Evolutionary conservation across 1,284 basidiomycete genomes (phyloP).

Genomic region (Trametes pubescens): DNA sequence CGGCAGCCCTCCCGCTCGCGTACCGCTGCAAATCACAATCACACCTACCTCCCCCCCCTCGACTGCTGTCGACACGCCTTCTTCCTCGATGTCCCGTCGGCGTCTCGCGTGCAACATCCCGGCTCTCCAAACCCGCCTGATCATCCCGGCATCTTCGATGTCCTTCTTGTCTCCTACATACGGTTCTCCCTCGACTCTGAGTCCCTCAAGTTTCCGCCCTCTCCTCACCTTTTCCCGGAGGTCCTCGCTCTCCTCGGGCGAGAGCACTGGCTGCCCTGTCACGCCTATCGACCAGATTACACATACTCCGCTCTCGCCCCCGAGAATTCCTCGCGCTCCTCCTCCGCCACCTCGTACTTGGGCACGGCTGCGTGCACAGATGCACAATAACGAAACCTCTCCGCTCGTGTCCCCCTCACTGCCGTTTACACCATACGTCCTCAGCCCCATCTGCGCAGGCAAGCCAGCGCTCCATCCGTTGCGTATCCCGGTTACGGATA

Average conservation of each 20-base stretch:
- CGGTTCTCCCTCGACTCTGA: constrained; percentile 16
- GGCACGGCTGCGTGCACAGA: constrained; percentile 21
- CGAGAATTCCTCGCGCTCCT: constrained; percentile 31
- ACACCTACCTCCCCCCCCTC: constrained; percentile 6
- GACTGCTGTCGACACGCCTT: neutral
- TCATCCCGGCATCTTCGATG: constrained; percentile 34
- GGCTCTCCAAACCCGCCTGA: constrained; percentile 36
- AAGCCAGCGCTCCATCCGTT: constrained; percentile 22
- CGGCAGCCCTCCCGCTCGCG: constrained; percentile 3
- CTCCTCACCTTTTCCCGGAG: constrained; percentile 17
- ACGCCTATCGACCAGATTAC: constrained; percentile 45
- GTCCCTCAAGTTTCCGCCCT: constrained; percentile 7
- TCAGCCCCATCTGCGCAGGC: constrained; percentile 5
- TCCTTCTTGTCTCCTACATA: constrained; percentile 2
- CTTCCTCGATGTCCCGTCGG: constrained; percentile 38
- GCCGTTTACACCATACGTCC: constrained; percentile 21
- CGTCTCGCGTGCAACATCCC: constrained; percentile 40
- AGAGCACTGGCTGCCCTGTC: constrained; percentile 27
- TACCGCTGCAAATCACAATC: constrained; percentile 7
- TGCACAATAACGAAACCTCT: constrained; percentile 14
- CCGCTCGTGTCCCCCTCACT: constrained; percentile 18
- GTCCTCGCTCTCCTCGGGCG: constrained; percentile 14
- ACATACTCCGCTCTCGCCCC: constrained; percentile 40
- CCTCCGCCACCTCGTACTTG: constrained; percentile 30
- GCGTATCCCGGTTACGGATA: constrained; percentile 19